These are phyloP conservation scores for Lactarius evosmus DNA, from an alignment of 768 basidiomycete genomes.

Conservation along the genomic window DNA sequence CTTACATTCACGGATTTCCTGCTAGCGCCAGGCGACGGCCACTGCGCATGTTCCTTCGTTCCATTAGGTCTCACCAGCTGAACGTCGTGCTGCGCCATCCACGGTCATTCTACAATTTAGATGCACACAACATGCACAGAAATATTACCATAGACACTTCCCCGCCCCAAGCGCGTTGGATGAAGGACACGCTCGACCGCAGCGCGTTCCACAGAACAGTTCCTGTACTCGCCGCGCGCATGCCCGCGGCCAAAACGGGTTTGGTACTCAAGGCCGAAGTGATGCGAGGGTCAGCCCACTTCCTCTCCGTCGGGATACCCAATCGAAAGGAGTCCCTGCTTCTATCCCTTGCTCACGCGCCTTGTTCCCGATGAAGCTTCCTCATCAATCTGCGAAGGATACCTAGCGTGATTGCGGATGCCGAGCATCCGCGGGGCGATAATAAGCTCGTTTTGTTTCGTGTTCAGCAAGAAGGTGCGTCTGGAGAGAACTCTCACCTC, in stretches of 20 bases:
- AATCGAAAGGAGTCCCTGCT: not conserved
- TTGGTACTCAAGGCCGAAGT: conserved; percentile 52
- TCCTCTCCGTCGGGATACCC: not conserved
- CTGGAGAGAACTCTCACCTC: not conserved
- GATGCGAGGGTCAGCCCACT: conserved; percentile 51
- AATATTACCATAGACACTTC: conserved; percentile 32
- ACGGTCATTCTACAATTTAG: not conserved
- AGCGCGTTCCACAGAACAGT: conserved; percentile 61
- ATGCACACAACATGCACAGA: conserved; percentile 5
- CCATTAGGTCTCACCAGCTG: not conserved
- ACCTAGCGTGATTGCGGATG: conserved; percentile 54
- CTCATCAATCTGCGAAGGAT: conserved; percentile 69
- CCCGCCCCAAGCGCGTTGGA: conserved; percentile 51
- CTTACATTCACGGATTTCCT: not conserved
- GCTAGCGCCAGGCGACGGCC: not conserved
- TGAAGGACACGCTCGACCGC: conserved; percentile 55
- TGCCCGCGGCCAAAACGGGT: conserved; percentile 55
- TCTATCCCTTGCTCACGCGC: not conserved
- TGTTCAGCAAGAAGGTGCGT: conserved; percentile 57
- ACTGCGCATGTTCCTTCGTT: conserved; percentile 4
- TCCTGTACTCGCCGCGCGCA: conserved; percentile 63
- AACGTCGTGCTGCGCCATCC: not conserved
- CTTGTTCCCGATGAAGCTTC: conserved; percentile 39
- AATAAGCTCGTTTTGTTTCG: conserved; percentile 63
- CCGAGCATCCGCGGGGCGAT: conserved; percentile 44